phyloP scores from a whole-genome alignment of 2,329 filamentous ascomycete genomes.

The Rhynchosporium agropyri region DNA sequence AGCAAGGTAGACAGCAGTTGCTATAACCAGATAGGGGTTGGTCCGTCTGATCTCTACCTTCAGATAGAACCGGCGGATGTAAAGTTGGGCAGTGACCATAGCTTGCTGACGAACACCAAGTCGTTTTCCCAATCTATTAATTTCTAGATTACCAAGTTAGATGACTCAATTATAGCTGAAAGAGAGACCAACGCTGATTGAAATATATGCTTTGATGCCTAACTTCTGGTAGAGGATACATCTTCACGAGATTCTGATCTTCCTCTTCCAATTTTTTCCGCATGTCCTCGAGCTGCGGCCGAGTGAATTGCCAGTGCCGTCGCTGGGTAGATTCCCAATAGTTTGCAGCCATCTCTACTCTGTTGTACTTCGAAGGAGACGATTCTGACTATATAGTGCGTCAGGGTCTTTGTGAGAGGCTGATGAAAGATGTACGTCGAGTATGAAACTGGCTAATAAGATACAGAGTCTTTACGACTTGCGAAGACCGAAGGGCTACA shows the following conservation, averaged over 20 bases:
- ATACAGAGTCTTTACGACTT: too few relatives aligned
- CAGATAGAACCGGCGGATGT: slow-evolving; percentile 90
- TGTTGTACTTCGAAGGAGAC: not conserved
- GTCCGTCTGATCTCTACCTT: slow-evolving; percentile 89
- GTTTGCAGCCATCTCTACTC: slow-evolving; percentile 56
- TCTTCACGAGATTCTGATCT: slow-evolving; percentile 72
- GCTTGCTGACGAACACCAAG: slow-evolving; percentile 87
- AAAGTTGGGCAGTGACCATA: slow-evolving; percentile 90
- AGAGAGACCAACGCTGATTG: slow-evolving; percentile 70
- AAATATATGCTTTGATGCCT: slow-evolving; percentile 89
- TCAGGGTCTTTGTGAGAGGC: not conserved
- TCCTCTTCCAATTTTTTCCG: slow-evolving; percentile 77
- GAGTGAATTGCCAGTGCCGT: slow-evolving; percentile 87
- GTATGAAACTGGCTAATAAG: too few relatives aligned
- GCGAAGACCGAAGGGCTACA: too few relatives aligned
- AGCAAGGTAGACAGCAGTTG: slow-evolving; percentile 92
- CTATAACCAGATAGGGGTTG: slow-evolving; percentile 89
- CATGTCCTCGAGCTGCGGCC: slow-evolving; percentile 74
- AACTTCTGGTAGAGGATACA: slow-evolving; percentile 80
- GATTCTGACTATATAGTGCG: not conserved
- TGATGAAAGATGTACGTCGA: too few relatives aligned
- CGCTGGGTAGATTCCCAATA: slow-evolving; percentile 96
- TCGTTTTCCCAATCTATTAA: slow-evolving; percentile 81
- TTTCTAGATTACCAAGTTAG: slow-evolving; percentile 55
- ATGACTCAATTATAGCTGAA: not conserved